Evolutionary conservation across 1,139 yeast genomes (phyloP).

Genomic region (Magnusiomyces sp.): DNA sequence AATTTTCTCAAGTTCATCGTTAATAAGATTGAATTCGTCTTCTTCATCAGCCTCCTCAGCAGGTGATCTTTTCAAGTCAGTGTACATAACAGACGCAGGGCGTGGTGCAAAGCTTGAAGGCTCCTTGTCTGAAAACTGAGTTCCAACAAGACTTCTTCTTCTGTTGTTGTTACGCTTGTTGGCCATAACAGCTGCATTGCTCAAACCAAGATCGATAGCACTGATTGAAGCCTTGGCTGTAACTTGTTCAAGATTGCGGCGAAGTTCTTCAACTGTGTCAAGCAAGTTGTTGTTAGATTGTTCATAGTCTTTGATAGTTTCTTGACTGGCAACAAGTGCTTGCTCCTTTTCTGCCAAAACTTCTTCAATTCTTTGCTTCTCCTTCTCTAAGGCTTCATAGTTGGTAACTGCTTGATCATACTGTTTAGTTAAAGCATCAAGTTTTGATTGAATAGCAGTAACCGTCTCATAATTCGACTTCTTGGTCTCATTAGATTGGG

Average conservation of each 20-base stretch:
- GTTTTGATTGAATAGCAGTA: slow-evolving; percentile 40
- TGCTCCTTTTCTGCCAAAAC: slow-evolving; percentile 54
- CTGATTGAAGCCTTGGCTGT: slow-evolving; percentile 25
- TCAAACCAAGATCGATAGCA: slow-evolving; percentile 14
- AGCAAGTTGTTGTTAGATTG: slow-evolving; percentile 37
- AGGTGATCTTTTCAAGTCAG: slow-evolving; percentile 21
- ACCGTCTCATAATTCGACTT: slow-evolving; percentile 45
- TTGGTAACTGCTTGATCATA: slow-evolving; percentile 54
- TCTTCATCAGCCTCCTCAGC: slow-evolving; percentile 24
- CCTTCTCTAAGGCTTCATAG: slow-evolving; percentile 54
- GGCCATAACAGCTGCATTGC: slow-evolving; percentile 11
- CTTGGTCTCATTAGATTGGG: slow-evolving; percentile 51
- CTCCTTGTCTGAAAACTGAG: slow-evolving; percentile 18
- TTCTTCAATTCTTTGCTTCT: slow-evolving; percentile 52
- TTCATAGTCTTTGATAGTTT: slow-evolving; percentile 26
- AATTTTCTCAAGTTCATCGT: slow-evolving; percentile 34
- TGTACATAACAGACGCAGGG: slow-evolving; percentile 29
- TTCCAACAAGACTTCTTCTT: slow-evolving; percentile 26
- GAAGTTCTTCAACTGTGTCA: slow-evolving; percentile 59
- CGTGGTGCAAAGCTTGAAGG: slow-evolving; percentile 27
- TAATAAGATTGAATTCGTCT: slow-evolving; percentile 25
- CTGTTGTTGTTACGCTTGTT: slow-evolving; percentile 28
- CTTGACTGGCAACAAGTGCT: slow-evolving; percentile 34
- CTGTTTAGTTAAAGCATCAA: slow-evolving; percentile 44
- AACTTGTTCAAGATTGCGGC: slow-evolving; percentile 46